Conservation (phyloP, 768 basidiomycete species). For the Suillus subalutaceus region DNA sequence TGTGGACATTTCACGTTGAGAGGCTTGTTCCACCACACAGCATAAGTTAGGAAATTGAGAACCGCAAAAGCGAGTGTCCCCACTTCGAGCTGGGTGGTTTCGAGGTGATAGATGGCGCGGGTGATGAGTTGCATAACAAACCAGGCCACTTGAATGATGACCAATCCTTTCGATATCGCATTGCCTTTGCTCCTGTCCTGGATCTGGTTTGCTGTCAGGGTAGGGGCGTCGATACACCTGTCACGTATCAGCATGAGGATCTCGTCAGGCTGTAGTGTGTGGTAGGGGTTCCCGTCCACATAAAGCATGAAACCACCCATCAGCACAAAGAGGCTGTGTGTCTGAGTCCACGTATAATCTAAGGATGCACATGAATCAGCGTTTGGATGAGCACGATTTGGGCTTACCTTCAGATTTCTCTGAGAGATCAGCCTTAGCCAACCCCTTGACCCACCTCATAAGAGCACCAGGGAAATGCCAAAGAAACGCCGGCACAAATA, state of each 20-base stretch:
- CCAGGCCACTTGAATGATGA: constrained; percentile 37
- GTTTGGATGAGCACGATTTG: too few relatives aligned
- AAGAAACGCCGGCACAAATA: too few relatives aligned
- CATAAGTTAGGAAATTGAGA: constrained; percentile 35
- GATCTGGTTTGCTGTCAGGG: constrained; percentile 18
- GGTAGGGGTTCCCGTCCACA: not conserved
- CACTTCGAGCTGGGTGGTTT: constrained; percentile 38
- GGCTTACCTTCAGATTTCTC: not conserved
- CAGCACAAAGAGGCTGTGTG: constrained; percentile 3
- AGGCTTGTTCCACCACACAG: constrained; percentile 45
- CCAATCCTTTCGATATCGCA: constrained; percentile 15
- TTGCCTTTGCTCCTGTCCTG: constrained; percentile 36
- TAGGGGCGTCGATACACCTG: not conserved
- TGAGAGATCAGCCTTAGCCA: not conserved
- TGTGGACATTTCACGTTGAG: constrained; percentile 30
- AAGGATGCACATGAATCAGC: not conserved
- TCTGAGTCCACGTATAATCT: constrained; percentile 1
- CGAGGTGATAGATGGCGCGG: constrained; percentile 25
- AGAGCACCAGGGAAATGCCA: too few relatives aligned
- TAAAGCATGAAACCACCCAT: constrained; percentile 26
- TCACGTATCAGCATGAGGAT: not conserved
- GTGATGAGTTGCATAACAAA: constrained; percentile 36
- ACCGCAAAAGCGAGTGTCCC: constrained; percentile 37
- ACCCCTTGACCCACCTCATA: not conserved
- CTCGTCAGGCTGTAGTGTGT: constrained; percentile 2